phyloP scores from a whole-genome alignment of 306 rosid species.

The Cucumis hystrix region DNA sequence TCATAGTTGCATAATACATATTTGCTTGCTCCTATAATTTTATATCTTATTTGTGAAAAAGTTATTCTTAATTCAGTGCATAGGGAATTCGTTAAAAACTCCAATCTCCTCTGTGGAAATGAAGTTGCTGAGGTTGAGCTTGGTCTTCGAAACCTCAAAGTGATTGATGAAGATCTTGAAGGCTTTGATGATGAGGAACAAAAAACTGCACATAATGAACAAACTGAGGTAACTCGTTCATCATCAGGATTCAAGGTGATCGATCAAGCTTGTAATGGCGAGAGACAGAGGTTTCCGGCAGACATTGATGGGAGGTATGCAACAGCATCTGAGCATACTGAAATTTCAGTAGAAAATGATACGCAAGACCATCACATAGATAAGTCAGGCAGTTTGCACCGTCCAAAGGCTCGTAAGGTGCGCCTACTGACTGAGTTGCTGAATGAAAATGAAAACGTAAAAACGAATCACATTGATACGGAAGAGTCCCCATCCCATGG shows the following conservation, averaged over 20 bases:
- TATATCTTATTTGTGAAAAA: constrained; percentile 17
- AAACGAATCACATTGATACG: constrained; percentile 18
- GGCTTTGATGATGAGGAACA: constrained; percentile 26
- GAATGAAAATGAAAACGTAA: constrained; percentile 38
- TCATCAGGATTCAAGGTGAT: constrained; percentile 4
- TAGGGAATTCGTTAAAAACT: background rate
- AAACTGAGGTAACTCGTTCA: constrained; percentile 16
- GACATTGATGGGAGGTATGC: constrained; percentile 24
- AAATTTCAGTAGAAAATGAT: constrained; percentile 28
- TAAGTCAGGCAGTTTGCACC: constrained; percentile 28
- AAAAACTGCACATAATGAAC: constrained; percentile 20
- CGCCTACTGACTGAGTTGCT: constrained; percentile 81
- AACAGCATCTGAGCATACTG: constrained; percentile 26
- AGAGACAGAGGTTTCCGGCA: constrained; percentile 11
- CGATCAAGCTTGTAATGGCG: constrained; percentile 16
- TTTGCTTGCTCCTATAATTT: background rate
- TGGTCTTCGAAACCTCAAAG: constrained; percentile 22
- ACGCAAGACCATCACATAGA: constrained; percentile 37
- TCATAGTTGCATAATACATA: background rate
- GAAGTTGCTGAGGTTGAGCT: constrained; percentile 29
- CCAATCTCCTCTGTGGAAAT: constrained; percentile 33
- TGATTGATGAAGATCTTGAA: constrained; percentile 26
- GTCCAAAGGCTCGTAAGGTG: constrained; percentile 60
- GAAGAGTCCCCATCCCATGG: constrained; percentile 29
- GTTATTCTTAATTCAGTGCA: constrained; percentile 15